phyloP scores from a whole-genome alignment of 108 stramenopile genomes.

The Skeletonema potamos region DNA sequence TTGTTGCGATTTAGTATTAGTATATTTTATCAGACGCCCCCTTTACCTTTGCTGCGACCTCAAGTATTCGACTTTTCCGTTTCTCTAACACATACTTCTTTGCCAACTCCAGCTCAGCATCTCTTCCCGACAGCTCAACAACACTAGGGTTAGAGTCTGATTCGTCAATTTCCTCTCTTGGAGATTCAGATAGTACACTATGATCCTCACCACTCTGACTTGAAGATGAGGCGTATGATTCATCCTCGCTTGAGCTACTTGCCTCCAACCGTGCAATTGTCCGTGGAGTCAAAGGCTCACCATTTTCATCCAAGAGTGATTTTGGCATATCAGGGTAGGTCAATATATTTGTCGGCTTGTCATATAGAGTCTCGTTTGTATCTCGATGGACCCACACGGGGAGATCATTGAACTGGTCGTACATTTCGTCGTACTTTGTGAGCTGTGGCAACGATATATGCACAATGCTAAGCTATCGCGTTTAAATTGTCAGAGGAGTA shows the following conservation, averaged over 20 bases:
- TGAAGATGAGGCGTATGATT: background rate
- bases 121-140: background rate
- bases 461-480: background rate
- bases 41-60: background rate
- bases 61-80: constrained; percentile 3
- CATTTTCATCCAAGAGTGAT: constrained; percentile 24
- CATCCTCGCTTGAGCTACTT: constrained; percentile 28
- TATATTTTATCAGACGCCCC: background rate
- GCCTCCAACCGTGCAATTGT: constrained; percentile 23
- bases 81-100: constrained; percentile 16
- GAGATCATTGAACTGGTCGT: constrained; percentile 50
- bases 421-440: constrained; percentile 24
- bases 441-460: background rate
- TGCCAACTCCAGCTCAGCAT: constrained; percentile 26
- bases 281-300: constrained; percentile 20
- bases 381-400: constrained; percentile 30
- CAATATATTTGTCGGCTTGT: constrained; percentile 22
- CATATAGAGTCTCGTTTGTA: constrained; percentile 15
- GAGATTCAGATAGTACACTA: background rate
- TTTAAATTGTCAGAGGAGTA: background rate
- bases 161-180: background rate
- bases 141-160: background rate
- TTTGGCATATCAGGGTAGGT: constrained; percentile 8
- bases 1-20: constrained; percentile 7
- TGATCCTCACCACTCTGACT: background rate